These are phyloP conservation scores for Tardiomyces depauwii DNA, from an alignment of 1,139 yeast species.

Conservation along the genomic window DNA sequence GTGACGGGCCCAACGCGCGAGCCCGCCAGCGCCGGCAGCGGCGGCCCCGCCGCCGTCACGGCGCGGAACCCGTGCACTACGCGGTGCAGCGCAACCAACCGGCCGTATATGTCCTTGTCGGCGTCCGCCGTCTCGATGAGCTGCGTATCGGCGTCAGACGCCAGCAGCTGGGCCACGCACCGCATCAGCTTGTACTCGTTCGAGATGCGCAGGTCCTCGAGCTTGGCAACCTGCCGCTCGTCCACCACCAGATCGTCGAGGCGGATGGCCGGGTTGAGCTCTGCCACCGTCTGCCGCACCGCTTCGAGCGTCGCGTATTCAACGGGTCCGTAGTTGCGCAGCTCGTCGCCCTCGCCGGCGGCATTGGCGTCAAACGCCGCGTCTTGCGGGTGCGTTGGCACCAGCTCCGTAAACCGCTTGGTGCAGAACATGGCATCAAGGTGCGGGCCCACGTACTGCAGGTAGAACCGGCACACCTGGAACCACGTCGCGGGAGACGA, in stretches of 20 bases:
- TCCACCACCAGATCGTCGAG: conserved; percentile 18
- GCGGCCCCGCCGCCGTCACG: neutral
- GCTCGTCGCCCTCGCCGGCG: neutral
- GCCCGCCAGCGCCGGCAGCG: neutral
- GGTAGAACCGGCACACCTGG: conserved; percentile 14
- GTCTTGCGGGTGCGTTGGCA: conserved; percentile 3
- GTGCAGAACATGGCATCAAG: conserved; percentile 18
- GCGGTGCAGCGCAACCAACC: conserved; percentile 12
- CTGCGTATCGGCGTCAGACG: conserved; percentile 9
- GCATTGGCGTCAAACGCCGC: conserved; percentile 3
- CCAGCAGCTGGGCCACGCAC: conserved; percentile 21
- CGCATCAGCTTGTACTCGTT: conserved; percentile 24
- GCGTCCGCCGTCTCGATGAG: conserved; percentile 15
- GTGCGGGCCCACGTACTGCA: conserved; percentile 13
- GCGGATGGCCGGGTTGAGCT: conserved; percentile 13
- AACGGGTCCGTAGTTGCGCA: conserved; percentile 3
- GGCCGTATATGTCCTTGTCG: conserved; percentile 13
- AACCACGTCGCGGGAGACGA: conserved; percentile 12
- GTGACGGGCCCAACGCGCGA: neutral
- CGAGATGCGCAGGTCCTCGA: conserved; percentile 26
- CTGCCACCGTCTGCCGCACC: conserved; percentile 20
- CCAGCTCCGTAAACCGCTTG: conserved; percentile 10
- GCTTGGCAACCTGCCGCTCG: conserved; percentile 17
- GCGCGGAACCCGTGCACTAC: conserved; percentile 8
- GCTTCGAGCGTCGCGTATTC: conserved; percentile 22